phyloP scores from a whole-genome alignment of 2,329 filamentous ascomycete species.

The Chalaropsis ovoidea region DNA sequence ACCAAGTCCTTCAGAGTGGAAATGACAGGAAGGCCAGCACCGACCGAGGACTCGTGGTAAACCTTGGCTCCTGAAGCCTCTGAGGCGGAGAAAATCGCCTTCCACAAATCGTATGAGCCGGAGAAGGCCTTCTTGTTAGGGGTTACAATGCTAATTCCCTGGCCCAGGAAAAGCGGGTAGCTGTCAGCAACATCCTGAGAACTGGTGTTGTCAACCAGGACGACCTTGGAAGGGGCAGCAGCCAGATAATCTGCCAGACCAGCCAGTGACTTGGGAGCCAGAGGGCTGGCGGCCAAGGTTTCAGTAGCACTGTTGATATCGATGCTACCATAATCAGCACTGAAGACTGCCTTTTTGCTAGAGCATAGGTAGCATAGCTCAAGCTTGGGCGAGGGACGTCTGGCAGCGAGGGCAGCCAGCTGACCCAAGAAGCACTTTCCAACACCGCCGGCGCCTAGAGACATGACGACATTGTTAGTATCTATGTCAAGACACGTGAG shows the following conservation, averaged over 20 bases:
- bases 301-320: constrained; percentile 51
- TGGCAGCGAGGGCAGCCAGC: constrained; percentile 56
- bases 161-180: constrained; percentile 71
- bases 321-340: constrained; percentile 59
- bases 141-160: constrained; percentile 83
- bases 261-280: constrained; percentile 55
- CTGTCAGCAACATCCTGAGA: constrained; percentile 72
- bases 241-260: constrained; percentile 70
- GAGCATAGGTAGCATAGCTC: constrained; percentile 77
- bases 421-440: constrained; percentile 85
- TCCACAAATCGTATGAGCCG: constrained; percentile 68
- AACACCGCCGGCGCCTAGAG: constrained; percentile 75
- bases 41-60: constrained; percentile 92
- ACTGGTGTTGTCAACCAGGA: constrained; percentile 93
- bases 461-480: constrained; percentile 13
- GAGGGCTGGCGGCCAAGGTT: constrained; percentile 52
- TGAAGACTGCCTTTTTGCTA: constrained; percentile 72
- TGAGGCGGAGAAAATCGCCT: constrained; percentile 71
- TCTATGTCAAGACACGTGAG: background rate
- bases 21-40: constrained; percentile 85
- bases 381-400: constrained; percentile 59
- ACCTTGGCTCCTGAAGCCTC: constrained; percentile 63
- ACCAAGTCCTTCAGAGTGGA: constrained; percentile 91
- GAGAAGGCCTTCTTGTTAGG: constrained; percentile 99
- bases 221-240: constrained; percentile 62